Evolutionary conservation across 2,329 filamentous ascomycete genomes (phyloP), one percentile per base, ranked within the genome.

Genomic region (Aspergillus tubingensis): DNA sequence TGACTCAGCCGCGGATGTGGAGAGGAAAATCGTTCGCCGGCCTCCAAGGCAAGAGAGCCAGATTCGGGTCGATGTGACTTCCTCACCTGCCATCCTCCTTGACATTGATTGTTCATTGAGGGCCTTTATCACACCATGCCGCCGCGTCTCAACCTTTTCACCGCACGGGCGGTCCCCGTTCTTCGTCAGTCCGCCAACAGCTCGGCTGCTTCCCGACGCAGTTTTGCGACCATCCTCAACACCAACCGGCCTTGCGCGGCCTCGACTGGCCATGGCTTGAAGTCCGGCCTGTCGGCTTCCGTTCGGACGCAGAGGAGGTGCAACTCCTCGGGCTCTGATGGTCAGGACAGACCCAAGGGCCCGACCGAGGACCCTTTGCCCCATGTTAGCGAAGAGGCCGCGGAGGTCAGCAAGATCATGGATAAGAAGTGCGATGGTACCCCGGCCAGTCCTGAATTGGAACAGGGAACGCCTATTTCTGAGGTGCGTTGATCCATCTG

Each of bases 351-450:
- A 17, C 61, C 68, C 47, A 72, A 72, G 49, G 81, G 80, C 21
- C 80, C 84, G 11, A 85, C 83, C 59, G 79, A 82, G 74, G 79
- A 84, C 62, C 74, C 72, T 30, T 75, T 87, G 56, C 83, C 84
- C 44, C 82, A 86, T 76, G 85, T 89, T 30, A 88, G 83, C 63
- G 85, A 90, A 70, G 87, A 91, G 73, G 86, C 87, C 32, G 83
- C 83, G 41, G 83, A 85, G 66, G 82, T 84, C 65, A 83, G 82
- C 25, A 81, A 85, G 68, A 83, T 86, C 25, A 85, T 80, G 68
- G 85, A 86, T 57, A 73, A 76, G 62, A 72, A 70, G 57, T 76
- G 72, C 56, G 74, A 76, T 58, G 71, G 67, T 57, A 74, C 81
- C 58, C 81, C 83, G 25, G 68, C 74, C 13, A 68, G 67, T 25